Conservation (phyloP, 345 rosid species). For the Lepidium aucheri region DNA sequence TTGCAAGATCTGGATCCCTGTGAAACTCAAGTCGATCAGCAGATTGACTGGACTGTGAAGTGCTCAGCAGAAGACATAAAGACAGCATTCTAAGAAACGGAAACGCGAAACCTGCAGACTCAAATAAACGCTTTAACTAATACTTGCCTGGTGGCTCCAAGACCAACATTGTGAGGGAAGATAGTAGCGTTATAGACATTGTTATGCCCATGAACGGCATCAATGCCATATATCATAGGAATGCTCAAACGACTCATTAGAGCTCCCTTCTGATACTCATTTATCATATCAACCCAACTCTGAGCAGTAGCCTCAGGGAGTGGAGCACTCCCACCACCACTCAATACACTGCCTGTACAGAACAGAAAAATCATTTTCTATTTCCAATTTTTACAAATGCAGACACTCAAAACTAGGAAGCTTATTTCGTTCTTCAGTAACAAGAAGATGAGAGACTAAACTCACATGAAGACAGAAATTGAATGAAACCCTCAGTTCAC, state of each 20-base stretch:
- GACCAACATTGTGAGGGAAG: slow-evolving; percentile 85
- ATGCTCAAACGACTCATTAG: slow-evolving; percentile 70
- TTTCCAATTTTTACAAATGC: not conserved
- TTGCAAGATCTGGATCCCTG: slow-evolving; percentile 83
- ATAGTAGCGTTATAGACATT: slow-evolving; percentile 83
- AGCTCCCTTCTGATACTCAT: slow-evolving; percentile 61
- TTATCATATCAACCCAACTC: slow-evolving; percentile 75
- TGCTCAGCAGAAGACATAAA: not conserved
- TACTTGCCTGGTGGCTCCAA: slow-evolving; percentile 84
- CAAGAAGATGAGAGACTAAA: not conserved
- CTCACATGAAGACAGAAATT: not conserved
- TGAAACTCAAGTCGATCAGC: not conserved
- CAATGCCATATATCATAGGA: slow-evolving; percentile 92
- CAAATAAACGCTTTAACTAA: not conserved
- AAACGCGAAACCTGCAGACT: not conserved
- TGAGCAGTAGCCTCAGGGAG: slow-evolving; percentile 57
- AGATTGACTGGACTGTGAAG: not conserved
- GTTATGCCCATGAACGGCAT: slow-evolving; percentile 93
- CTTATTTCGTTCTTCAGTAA: not conserved
- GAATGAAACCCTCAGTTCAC: not conserved
- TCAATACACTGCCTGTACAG: slow-evolving; percentile 60
- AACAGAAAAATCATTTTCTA: not conserved
- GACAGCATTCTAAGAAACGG: not conserved
- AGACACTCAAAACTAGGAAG: not conserved
- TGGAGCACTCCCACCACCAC: slow-evolving; percentile 92